A percentile compares a stretch with the other conserved stretches of the same genome.
phyloP scores from a whole-genome alignment of 352 stramenopile species.

The Globisporangium parvum region DNA sequence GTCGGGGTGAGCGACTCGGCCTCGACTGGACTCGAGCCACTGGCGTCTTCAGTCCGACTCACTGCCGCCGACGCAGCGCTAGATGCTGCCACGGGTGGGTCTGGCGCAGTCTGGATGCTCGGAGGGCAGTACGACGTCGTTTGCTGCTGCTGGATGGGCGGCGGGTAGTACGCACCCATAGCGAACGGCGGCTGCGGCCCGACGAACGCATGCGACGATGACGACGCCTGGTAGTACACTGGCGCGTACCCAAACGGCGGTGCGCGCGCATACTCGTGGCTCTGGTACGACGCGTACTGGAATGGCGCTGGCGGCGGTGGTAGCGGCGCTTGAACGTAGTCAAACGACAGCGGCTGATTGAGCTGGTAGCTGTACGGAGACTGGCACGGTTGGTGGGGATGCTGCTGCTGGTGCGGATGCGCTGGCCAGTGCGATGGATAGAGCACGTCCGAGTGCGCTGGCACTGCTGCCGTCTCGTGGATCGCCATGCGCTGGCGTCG shows the following conservation, averaged over 20 bases:
- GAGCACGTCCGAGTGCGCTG: background rate
- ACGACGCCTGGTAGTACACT: slow-evolving; percentile 3
- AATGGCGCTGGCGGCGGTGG: slow-evolving; percentile 15
- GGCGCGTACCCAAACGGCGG: slow-evolving; percentile 1
- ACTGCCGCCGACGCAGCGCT: background rate
- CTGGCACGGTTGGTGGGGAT: slow-evolving; percentile 6
- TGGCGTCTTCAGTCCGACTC: too few relatives aligned
- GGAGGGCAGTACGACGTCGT: background rate
- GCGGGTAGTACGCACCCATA: background rate
- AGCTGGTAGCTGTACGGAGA: slow-evolving; percentile 19
- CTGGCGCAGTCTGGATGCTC: background rate
- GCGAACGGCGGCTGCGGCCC: background rate
- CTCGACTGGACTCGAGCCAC: background rate
- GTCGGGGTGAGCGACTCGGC: slow-evolving; percentile 6
- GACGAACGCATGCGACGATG: background rate
- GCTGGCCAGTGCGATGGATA: background rate
- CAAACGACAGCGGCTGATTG: slow-evolving; percentile 21
- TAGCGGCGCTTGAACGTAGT: slow-evolving; percentile 9
- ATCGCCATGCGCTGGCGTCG: background rate
- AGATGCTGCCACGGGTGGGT: background rate
- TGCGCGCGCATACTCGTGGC: background rate
- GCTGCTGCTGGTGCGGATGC: slow-evolving; percentile 5
- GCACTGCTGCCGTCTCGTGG: background rate
- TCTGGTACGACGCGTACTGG: slow-evolving; percentile 6
- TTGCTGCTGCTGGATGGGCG: background rate